Percentiles rank a stretch among this genome's conserved stretches.
phyloP scores from a whole-genome alignment of 2,329 filamentous ascomycete species.

The Huntiella bhutanensis region DNA sequence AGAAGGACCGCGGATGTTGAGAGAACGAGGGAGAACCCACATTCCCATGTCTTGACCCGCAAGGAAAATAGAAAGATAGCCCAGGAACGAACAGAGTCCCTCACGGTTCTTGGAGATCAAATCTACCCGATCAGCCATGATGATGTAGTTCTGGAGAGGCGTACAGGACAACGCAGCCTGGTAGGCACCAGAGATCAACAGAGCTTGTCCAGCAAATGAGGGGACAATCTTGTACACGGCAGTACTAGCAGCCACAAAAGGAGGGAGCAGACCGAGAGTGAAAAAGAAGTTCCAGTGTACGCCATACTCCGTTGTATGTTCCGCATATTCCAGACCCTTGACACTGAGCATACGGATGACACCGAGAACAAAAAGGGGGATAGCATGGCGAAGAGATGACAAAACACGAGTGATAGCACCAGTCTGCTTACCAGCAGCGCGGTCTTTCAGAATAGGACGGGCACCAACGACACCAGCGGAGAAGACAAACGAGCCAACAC shows the following conservation, averaged over 20 bases:
- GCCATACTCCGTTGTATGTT: slow-evolving; percentile 93
- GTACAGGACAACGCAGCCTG: slow-evolving; percentile 61
- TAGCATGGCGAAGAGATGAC: slow-evolving; percentile 54
- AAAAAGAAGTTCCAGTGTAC: slow-evolving; percentile 99
- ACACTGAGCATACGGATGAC: slow-evolving; percentile 68
- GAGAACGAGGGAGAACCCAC: slow-evolving; percentile 48
- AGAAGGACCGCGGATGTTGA: slow-evolving; percentile 24
- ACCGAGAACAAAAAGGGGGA: slow-evolving; percentile 67
- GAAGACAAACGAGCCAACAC: slow-evolving; percentile 95
- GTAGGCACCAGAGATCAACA: slow-evolving; percentile 51
- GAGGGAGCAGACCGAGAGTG: slow-evolving; percentile 72
- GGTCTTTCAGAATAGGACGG: slow-evolving; percentile 55
- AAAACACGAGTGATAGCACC: slow-evolving; percentile 40
- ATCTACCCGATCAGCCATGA: slow-evolving; percentile 61
- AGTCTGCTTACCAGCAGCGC: slow-evolving; percentile 28
- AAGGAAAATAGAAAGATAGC: slow-evolving; percentile 89
- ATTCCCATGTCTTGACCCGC: slow-evolving; percentile 71
- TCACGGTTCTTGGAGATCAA: slow-evolving; percentile 82
- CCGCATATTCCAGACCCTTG: slow-evolving; percentile 87
- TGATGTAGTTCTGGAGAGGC: slow-evolving; percentile 60
- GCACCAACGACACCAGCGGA: slow-evolving; percentile 82
- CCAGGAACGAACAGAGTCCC: slow-evolving; percentile 77
- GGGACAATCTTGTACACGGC: slow-evolving; percentile 49
- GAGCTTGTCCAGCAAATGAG: slow-evolving; percentile 56
- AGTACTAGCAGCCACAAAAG: slow-evolving; percentile 72